Evolutionary conservation across 2,329 filamentous ascomycete genomes (phyloP).

Genomic region (Parastagonospora nodorum): DNA sequence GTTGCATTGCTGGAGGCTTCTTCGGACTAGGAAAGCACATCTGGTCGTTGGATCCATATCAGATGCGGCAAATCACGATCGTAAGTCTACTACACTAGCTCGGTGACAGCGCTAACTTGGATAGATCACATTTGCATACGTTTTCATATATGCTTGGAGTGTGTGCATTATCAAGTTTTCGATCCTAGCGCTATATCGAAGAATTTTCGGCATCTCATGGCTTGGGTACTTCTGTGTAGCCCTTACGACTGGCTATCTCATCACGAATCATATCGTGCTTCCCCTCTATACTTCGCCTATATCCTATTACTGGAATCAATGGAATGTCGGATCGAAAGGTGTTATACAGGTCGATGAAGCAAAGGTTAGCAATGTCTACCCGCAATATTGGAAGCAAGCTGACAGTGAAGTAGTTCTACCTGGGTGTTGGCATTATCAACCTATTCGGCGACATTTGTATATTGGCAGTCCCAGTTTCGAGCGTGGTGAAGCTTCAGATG

Average conservation of each 20-base stretch:
- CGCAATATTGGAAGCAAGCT: not conserved
- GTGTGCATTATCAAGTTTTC: conserved; percentile 33
- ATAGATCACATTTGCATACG: conserved; percentile 33
- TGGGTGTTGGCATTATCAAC: conserved; percentile 30
- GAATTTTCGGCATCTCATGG: conserved; percentile 33
- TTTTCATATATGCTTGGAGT: conserved; percentile 34
- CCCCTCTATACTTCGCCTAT: conserved; percentile 22
- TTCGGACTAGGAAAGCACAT: conserved; percentile 34
- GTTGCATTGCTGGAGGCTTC: conserved; percentile 31
- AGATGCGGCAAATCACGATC: conserved; percentile 32
- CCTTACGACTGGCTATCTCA: conserved; percentile 22
- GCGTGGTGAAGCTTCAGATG: conserved; percentile 20
- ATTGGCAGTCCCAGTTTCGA: conserved; percentile 13
- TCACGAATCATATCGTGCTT: conserved; percentile 25
- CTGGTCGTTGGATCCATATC: conserved; percentile 23
- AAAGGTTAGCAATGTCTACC: conserved; percentile 10
- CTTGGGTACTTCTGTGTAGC: conserved; percentile 24
- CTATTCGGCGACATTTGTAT: conserved; percentile 28
- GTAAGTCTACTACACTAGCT: conserved; percentile 8
- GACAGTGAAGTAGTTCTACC: conserved; percentile 23
- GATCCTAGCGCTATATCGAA: conserved; percentile 30
- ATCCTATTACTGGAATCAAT: conserved; percentile 28
- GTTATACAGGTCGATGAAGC: conserved; percentile 23
- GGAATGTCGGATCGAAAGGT: conserved; percentile 18
- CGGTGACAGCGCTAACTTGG: not conserved